phyloP scores from a whole-genome alignment of 2,329 filamentous ascomycete species.

The Fusarium sterilihyphosum region DNA sequence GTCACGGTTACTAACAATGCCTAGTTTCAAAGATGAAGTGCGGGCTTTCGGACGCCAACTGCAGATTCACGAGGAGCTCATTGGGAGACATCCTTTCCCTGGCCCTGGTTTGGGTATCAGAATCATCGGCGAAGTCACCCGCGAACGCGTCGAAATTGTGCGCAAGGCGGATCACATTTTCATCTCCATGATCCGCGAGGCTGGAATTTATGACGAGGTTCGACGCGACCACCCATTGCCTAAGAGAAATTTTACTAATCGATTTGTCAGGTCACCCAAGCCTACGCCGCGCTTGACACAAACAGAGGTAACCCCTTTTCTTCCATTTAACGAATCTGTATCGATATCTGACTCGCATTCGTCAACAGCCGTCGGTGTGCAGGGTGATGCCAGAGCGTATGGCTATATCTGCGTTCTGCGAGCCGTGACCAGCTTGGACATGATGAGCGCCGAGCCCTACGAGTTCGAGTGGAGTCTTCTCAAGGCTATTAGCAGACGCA shows the following conservation, averaged over 20 bases:
- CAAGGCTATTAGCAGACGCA: constrained; percentile 15
- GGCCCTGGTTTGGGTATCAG: constrained; percentile 45
- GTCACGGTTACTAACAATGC: constrained; percentile 9
- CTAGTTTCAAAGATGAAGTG: constrained; percentile 79
- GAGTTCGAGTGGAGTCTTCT: constrained; percentile 13
- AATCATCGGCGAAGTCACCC: constrained; percentile 71
- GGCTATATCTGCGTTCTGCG: constrained; percentile 34
- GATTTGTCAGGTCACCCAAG: constrained; percentile 38
- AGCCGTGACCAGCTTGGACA: constrained; percentile 55
- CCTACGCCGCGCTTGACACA: constrained; percentile 41
- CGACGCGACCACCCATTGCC: constrained; percentile 12
- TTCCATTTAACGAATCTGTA: background rate
- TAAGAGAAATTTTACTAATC: background rate
- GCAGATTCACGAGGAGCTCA: constrained; percentile 42
- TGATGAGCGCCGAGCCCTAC: constrained; percentile 74
- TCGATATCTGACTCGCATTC: constrained; percentile 8
- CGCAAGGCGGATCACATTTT: constrained; percentile 76
- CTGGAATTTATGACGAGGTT: constrained; percentile 63
- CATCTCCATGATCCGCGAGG: constrained; percentile 75
- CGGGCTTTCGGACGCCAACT: constrained; percentile 46
- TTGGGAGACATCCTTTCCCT: constrained; percentile 74
- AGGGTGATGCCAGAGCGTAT: background rate
- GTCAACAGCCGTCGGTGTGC: constrained; percentile 51
- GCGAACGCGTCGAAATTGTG: constrained; percentile 78
- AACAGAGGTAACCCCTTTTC: constrained; percentile 21